Base-by-base conservation (phyloP, 2,329 filamentous ascomycete species). In the Oidium heveae region DNA sequence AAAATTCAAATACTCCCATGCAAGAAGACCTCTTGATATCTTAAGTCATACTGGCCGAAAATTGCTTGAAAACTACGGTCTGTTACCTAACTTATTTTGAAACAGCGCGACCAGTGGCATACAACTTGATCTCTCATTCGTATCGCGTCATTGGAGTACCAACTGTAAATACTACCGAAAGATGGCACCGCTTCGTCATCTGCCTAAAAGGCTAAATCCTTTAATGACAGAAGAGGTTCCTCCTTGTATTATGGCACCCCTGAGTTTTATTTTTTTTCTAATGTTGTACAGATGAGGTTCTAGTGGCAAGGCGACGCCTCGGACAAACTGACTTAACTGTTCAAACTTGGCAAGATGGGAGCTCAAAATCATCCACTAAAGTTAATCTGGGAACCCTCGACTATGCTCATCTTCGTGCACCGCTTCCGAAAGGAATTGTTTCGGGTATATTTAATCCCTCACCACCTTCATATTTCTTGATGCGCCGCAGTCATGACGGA, bases 381-480 rank as follows among this genome's bases (percentile, higher is more conserved):
- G 74, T 82, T 60, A 80, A 82, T 61, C 72, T 91, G 57, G 86
- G 86, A 53, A 79, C 82, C 50, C 94, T 98, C 66, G 91, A 96
- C 68, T 98, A 98, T 68, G 89, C 88, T 59, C 91, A 98, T 66
- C 74, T 98, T 52, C 84, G 89, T 64, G 89, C 88, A 57, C 89
- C 91, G 15, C 71, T 98, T 50, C 91, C 91, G 52, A 91, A 88
- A 68, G 87, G 91, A 59, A 81, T 96, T 61, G 78, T 80, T 32
- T 94, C 88, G 6, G 91, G 91, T 64, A 93, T 98, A 63, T 96
- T 96, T 72, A 82, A 85, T 63, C 82, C 80, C 57, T 67, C 69
- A 10, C 89, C 91, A 5, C 86, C 86, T 66, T 91, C 86, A 61
- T 98, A 98, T 70, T 98, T 96, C 68, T 71, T 98, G 62, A 98